A percentile compares a stretch with the other conserved stretches of the same genome.
Evolutionary conservation across 2,329 filamentous ascomycete genomes (phyloP).

Genomic region (Cordyceps pruinosa): DNA sequence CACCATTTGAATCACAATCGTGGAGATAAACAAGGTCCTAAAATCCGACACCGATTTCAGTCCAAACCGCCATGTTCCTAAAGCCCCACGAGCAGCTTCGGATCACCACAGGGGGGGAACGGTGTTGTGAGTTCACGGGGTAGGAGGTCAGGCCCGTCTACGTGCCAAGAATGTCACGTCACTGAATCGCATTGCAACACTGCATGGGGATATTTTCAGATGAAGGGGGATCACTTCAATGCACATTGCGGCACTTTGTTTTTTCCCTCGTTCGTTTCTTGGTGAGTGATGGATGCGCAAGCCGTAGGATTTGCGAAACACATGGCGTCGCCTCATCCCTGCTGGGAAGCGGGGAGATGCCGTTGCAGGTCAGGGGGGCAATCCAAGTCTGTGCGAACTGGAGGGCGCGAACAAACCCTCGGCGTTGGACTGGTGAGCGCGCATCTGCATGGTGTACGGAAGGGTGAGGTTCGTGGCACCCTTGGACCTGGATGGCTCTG

Average conservation of each 20-base stretch:
- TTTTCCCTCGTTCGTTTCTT: not conserved
- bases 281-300: not conserved
- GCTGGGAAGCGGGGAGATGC: not conserved
- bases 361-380: not conserved
- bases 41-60: not conserved
- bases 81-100: not conserved
- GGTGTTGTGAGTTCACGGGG: not conserved
- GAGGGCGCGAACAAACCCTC: not conserved
- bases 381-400: not conserved
- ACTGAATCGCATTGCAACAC: not conserved
- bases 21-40: not conserved
- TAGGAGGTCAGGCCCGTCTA: not conserved
- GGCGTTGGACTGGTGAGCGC: not conserved
- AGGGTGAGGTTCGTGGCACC: not conserved
- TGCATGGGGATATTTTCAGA: not conserved
- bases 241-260: not conserved
- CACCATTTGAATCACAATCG: not conserved
- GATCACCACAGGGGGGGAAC: not conserved
- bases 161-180: not conserved
- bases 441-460: not conserved
- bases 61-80: not conserved
- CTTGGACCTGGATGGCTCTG: not conserved
- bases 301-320: constrained; percentile 4
- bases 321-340: not conserved
- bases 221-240: not conserved